phyloP scores from a whole-genome alignment of 2,329 filamentous ascomycete genomes.

The Chaetoscypha palmicola region DNA sequence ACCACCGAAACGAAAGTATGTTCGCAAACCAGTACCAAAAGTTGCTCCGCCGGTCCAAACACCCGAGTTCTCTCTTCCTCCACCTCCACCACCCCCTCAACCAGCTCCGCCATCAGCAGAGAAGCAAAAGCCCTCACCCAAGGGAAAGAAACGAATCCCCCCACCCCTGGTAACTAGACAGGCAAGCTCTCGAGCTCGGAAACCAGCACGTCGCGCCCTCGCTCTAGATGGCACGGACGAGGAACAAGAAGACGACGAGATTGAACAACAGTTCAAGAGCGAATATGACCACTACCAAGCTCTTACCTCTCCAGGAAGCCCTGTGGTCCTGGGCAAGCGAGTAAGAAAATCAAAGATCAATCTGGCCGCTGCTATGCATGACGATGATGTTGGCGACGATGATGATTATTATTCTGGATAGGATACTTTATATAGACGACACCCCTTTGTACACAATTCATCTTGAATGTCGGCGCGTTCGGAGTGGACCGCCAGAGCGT shows the following conservation, averaged over 20 bases:
- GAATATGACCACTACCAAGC: slow-evolving; percentile 29
- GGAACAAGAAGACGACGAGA: slow-evolving; percentile 16
- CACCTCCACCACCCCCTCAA: not conserved
- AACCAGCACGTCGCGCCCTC: slow-evolving; percentile 14
- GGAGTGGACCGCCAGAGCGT: too few relatives aligned
- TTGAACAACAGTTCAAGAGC: slow-evolving; percentile 16
- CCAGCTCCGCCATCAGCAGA: not conserved
- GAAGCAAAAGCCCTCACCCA: slow-evolving; percentile 1
- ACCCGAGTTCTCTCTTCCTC: not conserved
- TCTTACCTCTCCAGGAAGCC: slow-evolving; percentile 20
- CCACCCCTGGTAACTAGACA: slow-evolving; percentile 12
- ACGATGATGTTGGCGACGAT: slow-evolving; percentile 8
- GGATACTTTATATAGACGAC: too few relatives aligned
- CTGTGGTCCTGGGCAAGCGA: slow-evolving; percentile 23
- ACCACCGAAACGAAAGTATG: slow-evolving; percentile 2
- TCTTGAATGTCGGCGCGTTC: too few relatives aligned
- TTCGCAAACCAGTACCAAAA: not conserved
- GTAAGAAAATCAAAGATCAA: slow-evolving; percentile 15
- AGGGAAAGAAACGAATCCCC: slow-evolving; percentile 6
- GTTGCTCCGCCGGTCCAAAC: too few relatives aligned
- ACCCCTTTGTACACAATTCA: too few relatives aligned
- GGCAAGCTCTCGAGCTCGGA: slow-evolving; percentile 18
- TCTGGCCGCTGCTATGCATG: slow-evolving; percentile 7
- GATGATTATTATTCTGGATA: slow-evolving; percentile 1
- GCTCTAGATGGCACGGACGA: slow-evolving; percentile 14